These are phyloP conservation scores for Coccomyxa subellipsoidea DNA, from an alignment of 163 green algal genomes.

Conservation along the genomic window DNA sequence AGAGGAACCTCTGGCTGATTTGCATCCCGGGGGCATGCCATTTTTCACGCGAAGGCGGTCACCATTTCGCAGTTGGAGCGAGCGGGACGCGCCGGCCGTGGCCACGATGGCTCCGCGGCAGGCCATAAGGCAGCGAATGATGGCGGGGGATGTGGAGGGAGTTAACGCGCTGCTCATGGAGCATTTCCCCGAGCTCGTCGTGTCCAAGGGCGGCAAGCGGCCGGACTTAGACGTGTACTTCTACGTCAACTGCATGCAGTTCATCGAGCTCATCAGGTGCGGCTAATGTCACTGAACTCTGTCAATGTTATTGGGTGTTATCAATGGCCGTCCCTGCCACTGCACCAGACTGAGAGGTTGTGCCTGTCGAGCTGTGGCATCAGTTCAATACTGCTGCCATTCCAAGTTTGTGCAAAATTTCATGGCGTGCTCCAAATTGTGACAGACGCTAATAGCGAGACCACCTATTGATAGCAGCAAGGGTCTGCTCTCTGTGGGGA, in stretches of 20 bases:
- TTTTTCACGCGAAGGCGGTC: not conserved
- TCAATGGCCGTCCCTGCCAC: too few species aligned
- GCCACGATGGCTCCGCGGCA: slow-evolving; percentile 33
- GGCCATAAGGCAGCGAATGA: slow-evolving; percentile 35
- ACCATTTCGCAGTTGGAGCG: not conserved
- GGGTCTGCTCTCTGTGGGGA: too few species aligned
- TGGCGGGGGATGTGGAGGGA: slow-evolving; percentile 37
- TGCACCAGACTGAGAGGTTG: too few species aligned
- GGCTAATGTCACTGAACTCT: too few species aligned
- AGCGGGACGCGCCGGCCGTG: not conserved
- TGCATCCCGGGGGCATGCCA: not conserved
- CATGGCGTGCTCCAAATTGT: too few species aligned
- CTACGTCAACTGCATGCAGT: slow-evolving; percentile 67
- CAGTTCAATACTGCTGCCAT: too few species aligned
- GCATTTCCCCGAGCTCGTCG: slow-evolving; percentile 26
- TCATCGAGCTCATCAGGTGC: slow-evolving; percentile 73
- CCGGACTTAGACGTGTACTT: slow-evolving; percentile 47
- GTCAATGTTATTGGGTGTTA: too few species aligned
- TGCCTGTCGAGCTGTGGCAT: too few species aligned
- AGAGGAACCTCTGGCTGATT: not conserved
- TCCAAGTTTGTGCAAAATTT: too few species aligned
- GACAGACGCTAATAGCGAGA: too few species aligned
- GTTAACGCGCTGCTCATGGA: slow-evolving; percentile 38
- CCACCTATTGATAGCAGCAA: too few species aligned
- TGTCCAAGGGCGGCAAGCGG: not conserved